Conservation (phyloP, 1,284 basidiomycete species). For the Athelia psychrophila region DNA sequence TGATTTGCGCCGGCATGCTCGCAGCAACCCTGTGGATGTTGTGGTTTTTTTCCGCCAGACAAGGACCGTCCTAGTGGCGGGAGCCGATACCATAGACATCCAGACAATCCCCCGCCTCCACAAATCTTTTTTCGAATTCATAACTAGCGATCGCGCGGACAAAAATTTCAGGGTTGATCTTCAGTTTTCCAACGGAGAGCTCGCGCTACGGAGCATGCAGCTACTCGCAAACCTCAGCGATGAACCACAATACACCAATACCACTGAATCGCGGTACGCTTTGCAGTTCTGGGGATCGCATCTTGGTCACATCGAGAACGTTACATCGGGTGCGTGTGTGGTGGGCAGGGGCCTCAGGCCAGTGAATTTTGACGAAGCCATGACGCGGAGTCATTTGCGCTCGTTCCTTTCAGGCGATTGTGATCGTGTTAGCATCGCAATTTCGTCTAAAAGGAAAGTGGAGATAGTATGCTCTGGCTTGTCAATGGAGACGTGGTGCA, state of each 20-base stretch:
- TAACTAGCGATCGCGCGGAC: neutral
- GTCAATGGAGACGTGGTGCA: no score
- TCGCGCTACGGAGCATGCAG: neutral
- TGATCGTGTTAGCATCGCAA: no score
- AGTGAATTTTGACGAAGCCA: neutral
- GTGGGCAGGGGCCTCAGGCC: neutral
- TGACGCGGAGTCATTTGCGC: neutral
- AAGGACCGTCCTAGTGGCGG: neutral
- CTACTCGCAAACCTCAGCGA: neutral
- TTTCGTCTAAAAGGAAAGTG: no score
- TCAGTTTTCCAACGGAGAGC: neutral
- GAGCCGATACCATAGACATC: neutral
- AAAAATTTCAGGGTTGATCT: neutral
- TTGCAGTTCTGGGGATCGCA: neutral
- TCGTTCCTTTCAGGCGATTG: no score
- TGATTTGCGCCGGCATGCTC: neutral
- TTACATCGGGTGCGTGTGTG: neutral
- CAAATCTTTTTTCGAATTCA: conserved; percentile 1
- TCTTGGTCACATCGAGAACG: neutral
- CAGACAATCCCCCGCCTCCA: neutral
- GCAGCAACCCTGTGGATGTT: neutral
- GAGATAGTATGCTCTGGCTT: no score
- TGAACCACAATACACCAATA: neutral
- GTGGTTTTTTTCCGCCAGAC: neutral
- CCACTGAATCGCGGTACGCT: neutral